Evolutionary conservation across 129 eudicot genomes (phyloP).

Genomic region (Lactuca saligna): DNA sequence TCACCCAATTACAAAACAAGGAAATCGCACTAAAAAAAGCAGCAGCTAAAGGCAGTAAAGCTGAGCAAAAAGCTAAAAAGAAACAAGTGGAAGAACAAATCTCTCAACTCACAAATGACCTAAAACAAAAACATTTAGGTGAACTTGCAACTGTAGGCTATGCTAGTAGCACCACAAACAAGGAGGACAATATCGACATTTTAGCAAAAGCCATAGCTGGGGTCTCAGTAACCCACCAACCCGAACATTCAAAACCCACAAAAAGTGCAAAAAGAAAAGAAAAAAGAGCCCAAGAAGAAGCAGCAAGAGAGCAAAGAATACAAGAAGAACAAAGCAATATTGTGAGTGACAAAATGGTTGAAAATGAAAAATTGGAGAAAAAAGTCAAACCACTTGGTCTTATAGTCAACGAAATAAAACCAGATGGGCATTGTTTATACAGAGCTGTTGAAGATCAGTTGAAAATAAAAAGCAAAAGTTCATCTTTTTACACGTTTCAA

Average conservation of each 20-base stretch:
- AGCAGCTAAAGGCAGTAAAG: slow-evolving; percentile 98
- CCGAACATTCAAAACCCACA: slow-evolving; percentile 66
- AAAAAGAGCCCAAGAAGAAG: slow-evolving; percentile 88
- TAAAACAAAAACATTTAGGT: slow-evolving; percentile 68
- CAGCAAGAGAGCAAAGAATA: slow-evolving; percentile 90
- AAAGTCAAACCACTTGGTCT: slow-evolving; percentile 78
- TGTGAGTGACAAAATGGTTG: slow-evolving; percentile 63
- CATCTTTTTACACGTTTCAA: slow-evolving; percentile 58
- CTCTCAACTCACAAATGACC: slow-evolving; percentile 59
- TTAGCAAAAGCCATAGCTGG: slow-evolving; percentile 93
- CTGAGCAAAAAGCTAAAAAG: slow-evolving; percentile 96
- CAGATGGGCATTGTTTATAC: slow-evolving; percentile 94
- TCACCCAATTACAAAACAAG: slow-evolving; percentile 69
- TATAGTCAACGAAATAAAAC: slow-evolving; percentile 66
- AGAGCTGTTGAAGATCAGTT: slow-evolving; percentile 91
- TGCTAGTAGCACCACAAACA: slow-evolving; percentile 29
- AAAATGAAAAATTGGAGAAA: slow-evolving; percentile 58
- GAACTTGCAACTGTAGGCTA: slow-evolving; percentile 85
- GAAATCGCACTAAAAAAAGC: slow-evolving; percentile 78
- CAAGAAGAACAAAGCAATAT: slow-evolving; percentile 80
- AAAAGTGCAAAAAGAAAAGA: slow-evolving; percentile 80
- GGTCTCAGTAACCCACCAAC: slow-evolving; percentile 55
- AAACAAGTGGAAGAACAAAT: slow-evolving; percentile 93
- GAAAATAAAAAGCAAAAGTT: slow-evolving; percentile 57
- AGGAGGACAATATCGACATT: slow-evolving; percentile 48